These are phyloP conservation scores for Myriosclerotinia scirpicola DNA, from an alignment of 2,329 filamentous ascomycete species.

Conservation along the genomic window DNA sequence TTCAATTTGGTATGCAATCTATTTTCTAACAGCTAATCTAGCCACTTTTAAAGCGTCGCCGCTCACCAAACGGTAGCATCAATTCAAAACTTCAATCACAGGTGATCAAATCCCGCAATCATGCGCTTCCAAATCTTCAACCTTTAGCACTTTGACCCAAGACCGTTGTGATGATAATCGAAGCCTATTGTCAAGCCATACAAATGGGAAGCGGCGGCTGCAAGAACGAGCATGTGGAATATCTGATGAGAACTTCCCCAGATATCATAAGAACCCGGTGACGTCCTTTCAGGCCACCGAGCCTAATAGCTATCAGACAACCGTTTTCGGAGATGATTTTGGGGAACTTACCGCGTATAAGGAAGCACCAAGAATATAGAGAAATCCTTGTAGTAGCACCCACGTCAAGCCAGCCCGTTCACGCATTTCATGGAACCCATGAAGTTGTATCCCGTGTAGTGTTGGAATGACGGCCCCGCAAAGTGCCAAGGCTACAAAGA, in stretches of 20 bases:
- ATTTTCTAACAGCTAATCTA: not conserved
- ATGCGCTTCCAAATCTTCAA: too few relatives aligned
- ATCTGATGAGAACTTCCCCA: conserved; percentile 94
- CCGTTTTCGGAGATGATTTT: not conserved
- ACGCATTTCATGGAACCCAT: conserved; percentile 65
- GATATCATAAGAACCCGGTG: conserved; percentile 81
- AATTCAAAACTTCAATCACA: too few relatives aligned
- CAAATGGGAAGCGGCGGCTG: conserved; percentile 80
- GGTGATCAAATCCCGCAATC: too few relatives aligned
- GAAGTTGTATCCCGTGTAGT: conserved; percentile 68
- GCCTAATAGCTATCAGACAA: conserved; percentile 47
- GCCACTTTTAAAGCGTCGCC: not conserved
- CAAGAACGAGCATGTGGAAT: conserved; percentile 85
- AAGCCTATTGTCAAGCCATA: conserved; percentile 81
- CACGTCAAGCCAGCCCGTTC: conserved; percentile 77
- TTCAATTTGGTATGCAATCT: too few relatives aligned
- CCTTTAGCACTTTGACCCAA: conserved; percentile 33
- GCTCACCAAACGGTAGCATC: too few relatives aligned
- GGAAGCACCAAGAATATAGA: conserved; percentile 84
- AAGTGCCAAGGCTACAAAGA: conserved; percentile 86
- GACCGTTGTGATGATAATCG: conserved; percentile 70
- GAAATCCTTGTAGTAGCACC: conserved; percentile 73
- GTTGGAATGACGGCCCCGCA: conserved; percentile 77
- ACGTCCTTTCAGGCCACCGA: conserved; percentile 78
- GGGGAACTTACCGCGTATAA: conserved; percentile 72